A percentile compares a stretch with the other conserved stretches of the same genome.
These are phyloP conservation scores for Protea cynaroides DNA, from an alignment of 164 flowering plant species.

Conservation along the genomic window DNA sequence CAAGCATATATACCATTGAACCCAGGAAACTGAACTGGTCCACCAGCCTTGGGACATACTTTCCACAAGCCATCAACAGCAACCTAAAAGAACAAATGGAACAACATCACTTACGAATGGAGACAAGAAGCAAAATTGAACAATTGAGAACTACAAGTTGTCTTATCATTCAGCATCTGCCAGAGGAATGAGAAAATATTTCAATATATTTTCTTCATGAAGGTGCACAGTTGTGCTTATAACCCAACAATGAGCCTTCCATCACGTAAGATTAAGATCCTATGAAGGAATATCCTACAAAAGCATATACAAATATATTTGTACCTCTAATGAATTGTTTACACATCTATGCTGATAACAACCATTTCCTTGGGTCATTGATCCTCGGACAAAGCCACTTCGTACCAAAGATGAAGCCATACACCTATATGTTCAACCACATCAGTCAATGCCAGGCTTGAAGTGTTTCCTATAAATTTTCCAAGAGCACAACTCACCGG, in stretches of 20 bases:
- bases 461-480: neutral
- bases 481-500: conserved; percentile 40
- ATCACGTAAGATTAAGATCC: neutral
- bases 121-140: neutral
- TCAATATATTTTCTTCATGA: neutral
- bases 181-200: neutral
- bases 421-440: conserved; percentile 45
- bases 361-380: conserved; percentile 93
- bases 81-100: conserved; percentile 41
- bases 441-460: neutral
- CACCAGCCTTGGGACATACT: conserved; percentile 83
- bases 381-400: conserved; percentile 92
- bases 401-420: conserved; percentile 97
- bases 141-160: neutral
- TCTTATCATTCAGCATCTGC: neutral
- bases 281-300: neutral
- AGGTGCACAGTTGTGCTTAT: neutral
- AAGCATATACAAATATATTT: neutral
- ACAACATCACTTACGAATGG: neutral
- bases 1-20: conserved; percentile 59
- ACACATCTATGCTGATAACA: conserved; percentile 96
- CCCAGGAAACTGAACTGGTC: conserved; percentile 75
- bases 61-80: conserved; percentile 98
- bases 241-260: neutral
- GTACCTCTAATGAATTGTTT: conserved; percentile 82